Evolutionary conservation across 257 asterid genomes (phyloP), one percentile per base, ranked within the genome.

Genomic region (Jaltomata sinuosa): DNA sequence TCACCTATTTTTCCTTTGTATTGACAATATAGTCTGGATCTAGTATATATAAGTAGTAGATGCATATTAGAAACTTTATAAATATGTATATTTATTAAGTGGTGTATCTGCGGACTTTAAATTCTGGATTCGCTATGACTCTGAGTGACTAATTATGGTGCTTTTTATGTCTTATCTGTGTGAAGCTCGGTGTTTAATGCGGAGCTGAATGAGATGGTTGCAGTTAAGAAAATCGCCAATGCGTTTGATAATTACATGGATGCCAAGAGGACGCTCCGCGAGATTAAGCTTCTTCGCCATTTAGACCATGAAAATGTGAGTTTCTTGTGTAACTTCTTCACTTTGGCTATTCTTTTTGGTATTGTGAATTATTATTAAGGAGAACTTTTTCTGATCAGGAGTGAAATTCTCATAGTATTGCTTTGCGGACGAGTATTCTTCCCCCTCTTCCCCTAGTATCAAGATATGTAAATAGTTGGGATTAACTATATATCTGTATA

Each of bases 191-290:
- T 95, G 83, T 22, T 92, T 91, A 92, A 97, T 82, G 16, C 92
- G 84, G 98, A 97, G 94, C 91, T 93, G 34, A 95, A 95, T 64
- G 99, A 95, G 91, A 97, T 93, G 96, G 97, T 97, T 91, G 99
- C 99, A 21, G 87, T 97, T 21, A 97, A 97, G 93, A 97, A 95
- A 93, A 97, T 97, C 19, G 97, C 94, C 0, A 93, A 94, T 65
- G 99, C 98, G 29, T 97, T 97, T 68, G 98, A 95, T 62, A 97
- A 94, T 83, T 95, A 90, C 82, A 93, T 94, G 98, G 99, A 97
- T 47, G 97, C 98, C 0, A 97, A 97, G 89, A 92, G 99, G 84
- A 95, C 98, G 0, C 95, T 97, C 68, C 91, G 99, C 32, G 99
- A 97, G 87, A 97, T 97, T 87, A 95, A 97, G 92, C 97, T 97